Evolutionary conservation across 2,329 filamentous ascomycete genomes (phyloP).

Genomic region (Lojkania enalia): DNA sequence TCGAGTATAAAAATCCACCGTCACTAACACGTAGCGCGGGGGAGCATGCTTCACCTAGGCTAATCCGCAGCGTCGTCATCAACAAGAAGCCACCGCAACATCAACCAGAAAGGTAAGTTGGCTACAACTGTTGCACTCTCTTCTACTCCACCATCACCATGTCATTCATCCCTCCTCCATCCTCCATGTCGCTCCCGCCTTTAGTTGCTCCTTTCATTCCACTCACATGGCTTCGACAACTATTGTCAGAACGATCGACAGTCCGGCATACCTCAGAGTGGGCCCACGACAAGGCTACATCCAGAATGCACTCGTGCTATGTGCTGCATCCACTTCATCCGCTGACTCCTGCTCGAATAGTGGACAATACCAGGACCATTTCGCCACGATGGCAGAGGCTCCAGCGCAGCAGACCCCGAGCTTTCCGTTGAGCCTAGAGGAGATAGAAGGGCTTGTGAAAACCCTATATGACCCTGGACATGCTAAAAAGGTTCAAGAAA

Average conservation of each 20-base stretch:
- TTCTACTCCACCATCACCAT: neutral
- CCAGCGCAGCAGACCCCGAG: constrained; percentile 12
- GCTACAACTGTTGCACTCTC: constrained; percentile 1
- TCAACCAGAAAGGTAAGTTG: constrained; percentile 8
- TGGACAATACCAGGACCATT: constrained; percentile 1
- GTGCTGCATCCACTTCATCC: neutral
- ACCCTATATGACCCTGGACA: constrained; percentile 55
- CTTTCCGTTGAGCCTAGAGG: constrained; percentile 36
- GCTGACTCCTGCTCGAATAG: constrained; percentile 7
- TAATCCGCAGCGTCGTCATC: constrained; percentile 1
- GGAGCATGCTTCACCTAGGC: constrained; percentile 9
- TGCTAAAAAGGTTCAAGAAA: constrained; percentile 52
- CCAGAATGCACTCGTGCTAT: neutral
- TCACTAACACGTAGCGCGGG: neutral
- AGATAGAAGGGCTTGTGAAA: constrained; percentile 52
- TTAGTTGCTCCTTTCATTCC: neutral
- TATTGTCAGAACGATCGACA: neutral
- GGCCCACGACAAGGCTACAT: neutral
- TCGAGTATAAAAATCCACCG: neutral
- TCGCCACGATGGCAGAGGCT: constrained; percentile 26
- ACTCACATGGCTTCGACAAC: neutral
- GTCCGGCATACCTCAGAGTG: neutral
- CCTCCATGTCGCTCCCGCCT: neutral
- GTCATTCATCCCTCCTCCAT: neutral
- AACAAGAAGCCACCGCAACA: constrained; percentile 8